Evolutionary conservation across 441 rosid genomes (phyloP), one percentile per base, ranked within the genome.

Genomic region (Arabidopsis lyrata): DNA sequence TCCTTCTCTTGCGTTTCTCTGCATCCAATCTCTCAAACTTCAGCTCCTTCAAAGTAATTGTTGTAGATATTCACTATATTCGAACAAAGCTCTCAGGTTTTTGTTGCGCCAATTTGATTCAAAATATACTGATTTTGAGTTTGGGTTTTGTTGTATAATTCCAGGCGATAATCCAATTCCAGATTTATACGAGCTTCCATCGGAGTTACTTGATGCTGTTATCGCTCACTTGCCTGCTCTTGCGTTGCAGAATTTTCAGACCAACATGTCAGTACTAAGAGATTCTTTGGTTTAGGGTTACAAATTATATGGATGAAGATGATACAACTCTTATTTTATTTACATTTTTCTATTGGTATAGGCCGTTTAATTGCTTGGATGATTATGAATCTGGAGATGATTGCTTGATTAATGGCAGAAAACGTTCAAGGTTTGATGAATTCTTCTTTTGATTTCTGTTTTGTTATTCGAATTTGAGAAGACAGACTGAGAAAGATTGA

Each of bases 121-220:
- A 48, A 47, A 36, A 12, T 8, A 31, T 35, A 11, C 5, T 54
- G 47, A 34, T 55, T 80, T 78, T 55, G 54, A 29, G 54, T 49
- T 41, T n/a, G 34, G 53, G 34, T 55, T 27, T 41, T 13, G 39
- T 41, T 13, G 39, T 27, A 35, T 56, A 55, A 55, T 22, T 76
- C 72, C 78, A 85, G 93, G 84, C 41, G 88, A 83, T 34, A 81
- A 85, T 70, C 58, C 84, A 29, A 31, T 72, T 32, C 80, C 81
- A 2, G 80, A 77, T 48, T 38, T 89, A n/a, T 87, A 79, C 74
- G 90, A 87, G 77, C 85, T 94, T 71, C 97, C 97, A 5, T 58
- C 86, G 4, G 83, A 90, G 57, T 62, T 94, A 54, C 82, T 92
- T 65, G 81, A 86, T 68, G 39, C 38, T 41, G 65, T 94, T 31